phyloP scores from a whole-genome alignment of 441 rosid species.

The Croton setiger region DNA sequence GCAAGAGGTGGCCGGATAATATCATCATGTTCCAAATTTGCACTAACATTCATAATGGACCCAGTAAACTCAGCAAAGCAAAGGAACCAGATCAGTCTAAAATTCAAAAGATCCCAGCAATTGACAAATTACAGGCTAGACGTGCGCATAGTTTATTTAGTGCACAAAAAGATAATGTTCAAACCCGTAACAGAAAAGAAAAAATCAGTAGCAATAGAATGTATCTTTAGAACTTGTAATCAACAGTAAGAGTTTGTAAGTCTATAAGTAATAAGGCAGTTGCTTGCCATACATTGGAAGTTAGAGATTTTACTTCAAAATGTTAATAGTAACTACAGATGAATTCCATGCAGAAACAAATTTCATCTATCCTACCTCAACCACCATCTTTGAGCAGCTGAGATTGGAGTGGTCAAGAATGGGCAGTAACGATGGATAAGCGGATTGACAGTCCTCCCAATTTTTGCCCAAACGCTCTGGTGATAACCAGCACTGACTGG shows the following conservation, averaged over 20 bases:
- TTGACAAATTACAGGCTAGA: too few species aligned
- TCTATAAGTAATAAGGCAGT: not conserved
- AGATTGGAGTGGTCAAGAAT: slow-evolving; percentile 61
- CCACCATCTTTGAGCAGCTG: slow-evolving; percentile 90
- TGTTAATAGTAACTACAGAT: not conserved
- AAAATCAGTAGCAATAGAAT: not conserved
- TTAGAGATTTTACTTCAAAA: slow-evolving; percentile 3
- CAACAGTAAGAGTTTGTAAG: not conserved
- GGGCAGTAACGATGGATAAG: slow-evolving; percentile 65
- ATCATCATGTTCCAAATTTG: too few species aligned
- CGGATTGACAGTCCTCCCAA: slow-evolving; percentile 66
- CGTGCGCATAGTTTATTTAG: not conserved
- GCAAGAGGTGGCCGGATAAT: too few species aligned
- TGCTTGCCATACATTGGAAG: slow-evolving; percentile 9
- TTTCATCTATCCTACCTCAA: slow-evolving; percentile 47
- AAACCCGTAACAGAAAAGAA: not conserved
- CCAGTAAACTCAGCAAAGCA: too few species aligned
- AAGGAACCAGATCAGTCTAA: too few species aligned
- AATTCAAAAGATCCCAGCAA: too few species aligned
- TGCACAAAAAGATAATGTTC: not conserved
- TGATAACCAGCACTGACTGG: slow-evolving; percentile 88
- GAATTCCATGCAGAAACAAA: not conserved
- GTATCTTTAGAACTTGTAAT: not conserved
- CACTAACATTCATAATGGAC: too few species aligned
- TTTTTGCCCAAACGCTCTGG: slow-evolving; percentile 80